A percentile compares a stretch with the other conserved stretches of the same genome.
These are phyloP conservation scores for Candida albicans DNA, from an alignment of 1,139 yeast species.

Conservation along the genomic window DNA sequence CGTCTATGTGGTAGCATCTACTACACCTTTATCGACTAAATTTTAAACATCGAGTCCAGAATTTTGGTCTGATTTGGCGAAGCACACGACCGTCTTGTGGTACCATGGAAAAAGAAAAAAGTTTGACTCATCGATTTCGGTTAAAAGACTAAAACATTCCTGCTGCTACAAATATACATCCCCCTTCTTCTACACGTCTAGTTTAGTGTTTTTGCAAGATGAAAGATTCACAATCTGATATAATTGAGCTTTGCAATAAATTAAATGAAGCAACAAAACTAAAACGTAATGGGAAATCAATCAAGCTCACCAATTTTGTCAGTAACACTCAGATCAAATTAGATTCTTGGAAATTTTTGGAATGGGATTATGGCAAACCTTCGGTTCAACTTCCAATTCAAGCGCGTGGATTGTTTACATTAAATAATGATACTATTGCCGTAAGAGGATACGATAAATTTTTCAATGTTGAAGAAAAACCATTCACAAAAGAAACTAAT, in stretches of 20 bases:
- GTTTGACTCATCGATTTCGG: too few relatives aligned
- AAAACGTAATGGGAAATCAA: constrained; percentile 26
- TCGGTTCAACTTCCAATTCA: constrained; percentile 57
- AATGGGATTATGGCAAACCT: constrained; percentile 75
- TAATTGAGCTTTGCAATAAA: constrained; percentile 15
- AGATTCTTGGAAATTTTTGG: constrained; percentile 77
- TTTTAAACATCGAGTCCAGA: too few relatives aligned
- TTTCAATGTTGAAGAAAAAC: constrained; percentile 74
- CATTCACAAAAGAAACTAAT: constrained; percentile 49
- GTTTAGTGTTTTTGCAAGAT: not conserved
- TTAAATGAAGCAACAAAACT: constrained; percentile 20
- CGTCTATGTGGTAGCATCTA: too few relatives aligned
- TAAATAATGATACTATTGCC: constrained; percentile 48
- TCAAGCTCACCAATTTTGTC: constrained; percentile 21
- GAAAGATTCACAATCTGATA: constrained; percentile 16
- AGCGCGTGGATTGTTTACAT: constrained; percentile 85
- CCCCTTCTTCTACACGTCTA: not conserved
- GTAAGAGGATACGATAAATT: constrained; percentile 94
- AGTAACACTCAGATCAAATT: constrained; percentile 15
- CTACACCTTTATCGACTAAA: too few relatives aligned
- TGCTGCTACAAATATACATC: too few relatives aligned
- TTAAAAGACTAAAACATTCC: too few relatives aligned
- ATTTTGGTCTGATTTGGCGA: too few relatives aligned
- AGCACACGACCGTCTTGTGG: too few relatives aligned
- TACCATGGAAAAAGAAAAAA: too few relatives aligned